Evolutionary conservation across 192 early-diverging fungal species (phyloP).

Genomic region (Linnemannia schmuckeri): DNA sequence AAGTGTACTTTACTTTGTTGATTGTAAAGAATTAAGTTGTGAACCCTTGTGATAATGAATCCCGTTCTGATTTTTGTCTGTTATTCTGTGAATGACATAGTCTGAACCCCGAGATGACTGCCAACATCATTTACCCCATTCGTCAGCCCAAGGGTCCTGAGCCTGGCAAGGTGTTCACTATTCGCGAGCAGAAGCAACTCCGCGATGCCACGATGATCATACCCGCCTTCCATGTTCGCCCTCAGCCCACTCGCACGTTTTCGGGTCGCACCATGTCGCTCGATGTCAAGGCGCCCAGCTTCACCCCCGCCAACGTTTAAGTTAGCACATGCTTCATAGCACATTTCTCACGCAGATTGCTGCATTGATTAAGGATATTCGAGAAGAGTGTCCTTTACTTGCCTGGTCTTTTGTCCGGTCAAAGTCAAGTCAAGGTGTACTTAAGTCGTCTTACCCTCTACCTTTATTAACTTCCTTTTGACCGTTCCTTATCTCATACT

Average conservation of each 20-base stretch:
- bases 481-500: not conserved
- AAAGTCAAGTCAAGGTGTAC: not conserved
- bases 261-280: slow-evolving; percentile 34
- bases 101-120: slow-evolving; percentile 58
- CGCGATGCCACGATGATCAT: slow-evolving; percentile 50
- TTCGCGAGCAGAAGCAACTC: slow-evolving; percentile 60
- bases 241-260: slow-evolving; percentile 19
- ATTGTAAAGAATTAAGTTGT: not conserved
- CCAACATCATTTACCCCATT: slow-evolving; percentile 73
- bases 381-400: not conserved
- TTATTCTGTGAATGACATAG: not conserved
- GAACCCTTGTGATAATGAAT: not conserved
- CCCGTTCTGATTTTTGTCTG: not conserved
- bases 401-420: not conserved
- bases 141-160: slow-evolving; percentile 84
- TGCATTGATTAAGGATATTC: not conserved
- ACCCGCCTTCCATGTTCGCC: slow-evolving; percentile 36
- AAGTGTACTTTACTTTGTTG: not conserved
- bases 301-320: slow-evolving; percentile 31
- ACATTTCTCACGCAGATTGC: not conserved
- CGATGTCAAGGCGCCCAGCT: slow-evolving; percentile 34
- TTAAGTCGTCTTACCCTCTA: not conserved
- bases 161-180: slow-evolving; percentile 77
- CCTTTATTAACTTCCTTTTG: not conserved
- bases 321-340: not conserved